Evolutionary conservation across 2,329 filamentous ascomycete genomes (phyloP).

Genomic region (Pseudocercospora vitis): DNA sequence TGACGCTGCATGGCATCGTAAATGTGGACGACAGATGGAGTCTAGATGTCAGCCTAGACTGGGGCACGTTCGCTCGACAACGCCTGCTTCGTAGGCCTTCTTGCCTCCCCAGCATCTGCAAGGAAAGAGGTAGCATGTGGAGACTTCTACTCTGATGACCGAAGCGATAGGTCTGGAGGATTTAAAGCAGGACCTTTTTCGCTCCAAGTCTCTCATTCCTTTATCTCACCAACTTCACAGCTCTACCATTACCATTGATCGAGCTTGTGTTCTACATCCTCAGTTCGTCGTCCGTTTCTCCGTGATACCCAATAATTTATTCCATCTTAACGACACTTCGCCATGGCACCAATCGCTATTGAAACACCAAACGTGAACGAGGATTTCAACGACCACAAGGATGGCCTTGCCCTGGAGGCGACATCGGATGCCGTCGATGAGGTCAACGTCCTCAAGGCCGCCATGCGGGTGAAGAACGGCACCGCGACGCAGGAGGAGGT

Average conservation of each 20-base stretch:
- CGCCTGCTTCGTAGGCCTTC: slow-evolving; percentile 10
- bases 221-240: slow-evolving; percentile 1
- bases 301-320: slow-evolving; percentile 2
- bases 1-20: slow-evolving; percentile 17
- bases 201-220: slow-evolving; percentile 3
- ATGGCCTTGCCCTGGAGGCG: slow-evolving; percentile 59
- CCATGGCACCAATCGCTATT: slow-evolving; percentile 49
- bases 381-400: slow-evolving; percentile 51
- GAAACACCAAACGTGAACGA: slow-evolving; percentile 46
- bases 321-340: slow-evolving; percentile 20
- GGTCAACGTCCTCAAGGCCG: slow-evolving; percentile 61
- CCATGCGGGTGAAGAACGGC: slow-evolving; percentile 52
- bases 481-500: slow-evolving; percentile 47
- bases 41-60: slow-evolving; percentile 14
- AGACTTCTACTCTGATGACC: neutral
- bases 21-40: slow-evolving; percentile 15
- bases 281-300: neutral
- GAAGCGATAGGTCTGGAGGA: neutral
- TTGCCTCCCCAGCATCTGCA: slow-evolving; percentile 12
- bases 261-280: neutral
- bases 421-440: slow-evolving; percentile 60
- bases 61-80: slow-evolving; percentile 10
- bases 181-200: slow-evolving; percentile 11
- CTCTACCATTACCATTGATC: slow-evolving; percentile 27
- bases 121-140: slow-evolving; percentile 15